Conservation (phyloP, 2,329 filamentous ascomycete genomes). For the Fusarium sp. region DNA sequence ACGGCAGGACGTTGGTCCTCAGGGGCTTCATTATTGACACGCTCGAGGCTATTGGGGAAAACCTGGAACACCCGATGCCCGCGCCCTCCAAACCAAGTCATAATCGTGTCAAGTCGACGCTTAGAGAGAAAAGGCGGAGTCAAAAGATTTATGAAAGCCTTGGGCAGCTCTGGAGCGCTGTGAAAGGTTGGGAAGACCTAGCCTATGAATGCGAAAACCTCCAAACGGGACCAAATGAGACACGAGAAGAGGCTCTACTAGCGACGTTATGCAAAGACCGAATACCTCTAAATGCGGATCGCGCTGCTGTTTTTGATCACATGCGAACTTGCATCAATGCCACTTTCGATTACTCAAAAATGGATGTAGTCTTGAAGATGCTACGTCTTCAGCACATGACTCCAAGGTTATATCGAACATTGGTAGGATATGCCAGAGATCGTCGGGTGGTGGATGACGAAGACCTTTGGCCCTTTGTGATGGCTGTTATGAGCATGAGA, state of each 20-base stretch:
- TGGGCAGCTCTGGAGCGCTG: background rate
- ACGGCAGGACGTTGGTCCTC: background rate
- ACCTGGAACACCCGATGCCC: background rate
- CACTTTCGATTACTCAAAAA: background rate
- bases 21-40: conserved; percentile 1
- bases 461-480: background rate
- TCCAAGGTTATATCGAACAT: background rate
- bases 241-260: background rate
- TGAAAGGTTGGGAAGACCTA: background rate
- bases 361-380: background rate
- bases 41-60: background rate
- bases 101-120: background rate
- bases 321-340: background rate
- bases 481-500: background rate
- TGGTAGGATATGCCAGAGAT: background rate
- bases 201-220: background rate
- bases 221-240: background rate
- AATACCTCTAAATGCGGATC: background rate
- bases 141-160: background rate
- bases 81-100: background rate
- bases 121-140: background rate
- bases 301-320: background rate
- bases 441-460: background rate
- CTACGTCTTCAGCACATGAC: background rate
- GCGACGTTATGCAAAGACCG: conserved; percentile 1